Evolutionary conservation across 2,329 filamentous ascomycete species (phyloP).

Genomic region (Fusarium euwallaceae): DNA sequence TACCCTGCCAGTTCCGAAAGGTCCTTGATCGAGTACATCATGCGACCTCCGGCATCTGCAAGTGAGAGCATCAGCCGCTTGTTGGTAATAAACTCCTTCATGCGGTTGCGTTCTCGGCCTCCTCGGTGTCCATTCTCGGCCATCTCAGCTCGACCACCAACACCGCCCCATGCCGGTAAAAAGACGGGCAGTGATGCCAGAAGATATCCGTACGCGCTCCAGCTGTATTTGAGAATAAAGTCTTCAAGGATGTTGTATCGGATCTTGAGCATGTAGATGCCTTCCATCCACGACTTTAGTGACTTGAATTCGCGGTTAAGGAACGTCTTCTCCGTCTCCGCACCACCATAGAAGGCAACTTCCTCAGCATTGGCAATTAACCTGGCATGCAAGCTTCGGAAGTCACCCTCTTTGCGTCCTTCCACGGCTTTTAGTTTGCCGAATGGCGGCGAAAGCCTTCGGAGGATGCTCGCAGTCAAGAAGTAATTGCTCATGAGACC

Average conservation of each 20-base stretch:
- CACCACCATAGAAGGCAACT: conserved; percentile 96
- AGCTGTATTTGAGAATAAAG: conserved; percentile 97
- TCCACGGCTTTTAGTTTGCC: conserved; percentile 97
- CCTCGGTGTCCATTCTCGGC: conserved; percentile 63
- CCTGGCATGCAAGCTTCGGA: conserved; percentile 89
- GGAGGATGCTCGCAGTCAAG: conserved; percentile 89
- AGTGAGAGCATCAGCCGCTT: conserved; percentile 98
- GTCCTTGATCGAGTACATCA: conserved; percentile 99
- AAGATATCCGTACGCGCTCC: conserved; percentile 97
- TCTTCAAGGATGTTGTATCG: conserved; percentile 99
- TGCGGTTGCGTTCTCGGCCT: conserved; percentile 83
- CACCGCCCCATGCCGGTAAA: conserved; percentile 91
- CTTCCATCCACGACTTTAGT: conserved; percentile 96
- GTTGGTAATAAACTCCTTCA: conserved; percentile 99
- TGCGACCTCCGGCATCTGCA: conserved; percentile 93
- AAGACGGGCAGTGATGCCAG: conserved; percentile 94
- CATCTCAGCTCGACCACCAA: conserved; percentile 80
- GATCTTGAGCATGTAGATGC: conserved; percentile 97
- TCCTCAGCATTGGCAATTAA: conserved; percentile 98
- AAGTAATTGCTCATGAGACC: conserved; percentile 95
- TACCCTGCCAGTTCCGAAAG: conserved; percentile 95
- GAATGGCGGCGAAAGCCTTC: conserved; percentile 92
- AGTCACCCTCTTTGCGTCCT: conserved; percentile 94
- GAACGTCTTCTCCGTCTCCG: conserved; percentile 94
- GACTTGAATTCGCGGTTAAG: conserved; percentile 93